Evolutionary conservation across 192 early-diverging fungal genomes (phyloP).

Genomic region (Rhizophlyctis rosea): DNA sequence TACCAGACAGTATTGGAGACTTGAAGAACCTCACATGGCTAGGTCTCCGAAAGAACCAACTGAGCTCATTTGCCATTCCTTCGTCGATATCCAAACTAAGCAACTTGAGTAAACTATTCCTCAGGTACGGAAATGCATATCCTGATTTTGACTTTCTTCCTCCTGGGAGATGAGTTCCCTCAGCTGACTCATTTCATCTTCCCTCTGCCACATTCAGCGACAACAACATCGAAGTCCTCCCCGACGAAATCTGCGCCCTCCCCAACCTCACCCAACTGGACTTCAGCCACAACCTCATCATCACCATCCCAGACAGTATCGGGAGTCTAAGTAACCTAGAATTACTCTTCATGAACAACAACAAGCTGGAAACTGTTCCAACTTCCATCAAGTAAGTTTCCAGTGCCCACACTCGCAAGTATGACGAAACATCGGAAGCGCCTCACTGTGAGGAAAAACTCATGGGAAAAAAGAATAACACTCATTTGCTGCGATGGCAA

Average conservation of each 20-base stretch:
- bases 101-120: slow-evolving; percentile 29
- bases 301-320: slow-evolving; percentile 41
- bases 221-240: slow-evolving; percentile 41
- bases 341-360: slow-evolving; percentile 40
- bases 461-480: background rate
- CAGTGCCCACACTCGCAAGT: background rate
- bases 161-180: slow-evolving; percentile 3
- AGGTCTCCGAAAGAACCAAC: slow-evolving; percentile 45
- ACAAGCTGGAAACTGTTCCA: slow-evolving; percentile 45
- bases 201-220: slow-evolving; percentile 21
- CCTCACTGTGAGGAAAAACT: background rate
- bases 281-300: slow-evolving; percentile 38
- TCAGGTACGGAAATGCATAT: slow-evolving; percentile 22
- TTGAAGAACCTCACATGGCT: slow-evolving; percentile 28
- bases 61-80: slow-evolving; percentile 40
- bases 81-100: slow-evolving; percentile 27
- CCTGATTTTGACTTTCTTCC: background rate
- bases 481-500: no score
- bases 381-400: slow-evolving; percentile 33
- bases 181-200: slow-evolving; percentile 14
- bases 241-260: slow-evolving; percentile 47
- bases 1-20: slow-evolving; percentile 41
- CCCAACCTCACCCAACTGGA: slow-evolving; percentile 38
- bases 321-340: slow-evolving; percentile 35
- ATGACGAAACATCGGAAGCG: background rate